Evolutionary conservation across 139 green algal genomes (phyloP), one percentile per base, ranked within the genome.

Genomic region (Micractinium sp.): DNA sequence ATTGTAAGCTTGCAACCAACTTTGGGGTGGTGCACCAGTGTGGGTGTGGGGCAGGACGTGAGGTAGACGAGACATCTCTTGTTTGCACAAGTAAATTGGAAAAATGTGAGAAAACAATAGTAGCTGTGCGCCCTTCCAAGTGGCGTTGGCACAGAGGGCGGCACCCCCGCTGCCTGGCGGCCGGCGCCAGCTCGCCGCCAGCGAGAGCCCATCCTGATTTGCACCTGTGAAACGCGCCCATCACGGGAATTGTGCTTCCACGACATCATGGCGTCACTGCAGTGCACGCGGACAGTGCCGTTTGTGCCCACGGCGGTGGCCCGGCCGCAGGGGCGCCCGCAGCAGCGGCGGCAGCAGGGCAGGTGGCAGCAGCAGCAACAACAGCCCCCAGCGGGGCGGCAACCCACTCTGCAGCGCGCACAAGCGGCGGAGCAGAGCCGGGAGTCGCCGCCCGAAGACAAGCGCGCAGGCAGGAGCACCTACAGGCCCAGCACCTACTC

Each of bases 401-500:
- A 22, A 41, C 27, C 78, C 9, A 67, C 35, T 19, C 22, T 47
- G 39, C 77, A 56, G 77, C 38, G 77, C 35, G 78, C 78, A 23
- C 35, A 60, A 41, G 77, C 77, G 27, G 35, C 53, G 29, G 33
- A 66, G 27, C 77, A 83, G 39, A 53, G 20, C n/a, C 53, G 74
- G 19, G n/a, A 53, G 74, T 41, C 33, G 74, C 31, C 33, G 56
- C 31, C 29, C 27, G 41, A 84, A 47, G 41, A 84, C 41, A 63
- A 67, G 78, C 78, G 41, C 23, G 38, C 78, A 35, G 53, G 83
- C 38, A 79, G 83, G 47, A 29, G 66, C 82, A 96, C 91, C 1
- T 98, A 98, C 89, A 90, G 90, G 73, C 96, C 96, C 3, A 47
- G 87, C 22, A 95, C 94, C 0, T 99, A 95, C 66, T 88, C 89